phyloP scores from a whole-genome alignment of 257 asterid genomes.

The Gentiana straminea region DNA sequence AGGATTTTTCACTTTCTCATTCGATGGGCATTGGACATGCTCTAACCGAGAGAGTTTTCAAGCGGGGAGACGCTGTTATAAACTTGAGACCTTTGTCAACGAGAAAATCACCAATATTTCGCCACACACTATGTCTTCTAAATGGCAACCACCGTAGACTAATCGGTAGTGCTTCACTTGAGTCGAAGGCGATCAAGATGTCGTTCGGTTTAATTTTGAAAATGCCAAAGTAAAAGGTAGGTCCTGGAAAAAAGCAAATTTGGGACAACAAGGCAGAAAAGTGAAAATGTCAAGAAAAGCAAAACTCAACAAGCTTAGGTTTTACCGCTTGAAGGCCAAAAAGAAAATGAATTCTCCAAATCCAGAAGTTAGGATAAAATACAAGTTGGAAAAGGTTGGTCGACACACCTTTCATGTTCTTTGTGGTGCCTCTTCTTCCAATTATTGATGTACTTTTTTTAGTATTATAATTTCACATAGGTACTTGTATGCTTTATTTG shows the following conservation, averaged over 20 bases:
- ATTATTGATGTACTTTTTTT: not conserved
- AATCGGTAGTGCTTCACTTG: conserved; percentile 36
- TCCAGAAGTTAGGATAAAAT: conserved; percentile 90
- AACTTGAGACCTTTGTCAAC: conserved; percentile 11
- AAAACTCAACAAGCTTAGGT: conserved; percentile 80
- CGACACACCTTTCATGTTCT: not conserved
- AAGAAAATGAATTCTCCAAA: conserved; percentile 92
- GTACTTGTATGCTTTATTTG: not conserved
- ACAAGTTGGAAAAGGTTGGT: conserved; percentile 87
- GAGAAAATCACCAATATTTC: conserved; percentile 11
- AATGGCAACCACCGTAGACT: conserved; percentile 27
- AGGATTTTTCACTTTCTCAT: conserved; percentile 3
- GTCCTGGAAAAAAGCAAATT: conserved; percentile 26
- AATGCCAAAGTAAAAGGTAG: conserved; percentile 16
- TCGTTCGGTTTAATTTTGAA: conserved; percentile 61
- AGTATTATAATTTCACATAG: not conserved
- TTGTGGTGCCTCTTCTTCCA: not conserved
- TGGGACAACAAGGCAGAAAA: conserved; percentile 17
- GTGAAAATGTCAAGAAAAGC: conserved; percentile 50
- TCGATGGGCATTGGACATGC: conserved; percentile 13
- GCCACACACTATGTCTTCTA: conserved; percentile 15
- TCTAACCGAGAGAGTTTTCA: conserved; percentile 10
- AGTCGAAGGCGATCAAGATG: conserved; percentile 52
- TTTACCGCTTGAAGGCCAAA: conserved; percentile 83
- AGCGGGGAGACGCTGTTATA: conserved; percentile 17